These are phyloP conservation scores for Aspergillus sp. DNA, from an alignment of 2,329 filamentous ascomycete genomes.

Conservation along the genomic window DNA sequence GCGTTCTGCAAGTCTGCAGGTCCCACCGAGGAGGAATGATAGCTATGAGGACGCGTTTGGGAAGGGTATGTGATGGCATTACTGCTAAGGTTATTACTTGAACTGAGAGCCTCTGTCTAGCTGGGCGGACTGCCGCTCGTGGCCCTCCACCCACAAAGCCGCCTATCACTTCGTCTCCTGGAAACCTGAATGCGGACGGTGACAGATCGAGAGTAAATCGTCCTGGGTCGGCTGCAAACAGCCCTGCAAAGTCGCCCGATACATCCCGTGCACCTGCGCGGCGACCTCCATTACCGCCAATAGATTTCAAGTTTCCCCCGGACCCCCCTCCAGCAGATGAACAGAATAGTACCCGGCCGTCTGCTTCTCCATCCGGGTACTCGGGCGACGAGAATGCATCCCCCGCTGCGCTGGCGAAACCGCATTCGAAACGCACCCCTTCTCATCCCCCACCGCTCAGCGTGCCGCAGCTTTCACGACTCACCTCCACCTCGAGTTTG, in stretches of 20 bases:
- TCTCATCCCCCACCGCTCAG: constrained; percentile 19
- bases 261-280: constrained; percentile 33
- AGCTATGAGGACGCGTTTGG: constrained; percentile 29
- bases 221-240: constrained; percentile 15
- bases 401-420: constrained; percentile 8
- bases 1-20: constrained; percentile 73
- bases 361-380: constrained; percentile 19
- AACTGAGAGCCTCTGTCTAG: constrained; percentile 11
- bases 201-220: constrained; percentile 19
- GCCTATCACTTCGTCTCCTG: constrained; percentile 18
- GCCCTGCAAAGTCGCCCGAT: constrained; percentile 28
- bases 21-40: constrained; percentile 45
- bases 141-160: constrained; percentile 23
- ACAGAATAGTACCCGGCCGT: constrained; percentile 14
- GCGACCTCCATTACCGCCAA: constrained; percentile 26
- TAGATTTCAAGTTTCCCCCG: constrained; percentile 50
- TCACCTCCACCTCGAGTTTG: constrained; percentile 69
- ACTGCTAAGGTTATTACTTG: constrained; percentile 4
- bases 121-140: constrained; percentile 25
- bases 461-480: constrained; percentile 44
- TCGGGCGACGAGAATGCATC: constrained; percentile 17
- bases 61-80: constrained; percentile 25
- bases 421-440: constrained; percentile 15
- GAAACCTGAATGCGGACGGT: constrained; percentile 24
- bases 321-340: constrained; percentile 27